These are phyloP conservation scores for Rhynchospora breviuscula DNA, from an alignment of 176 grass and related monocot genomes.

Conservation along the genomic window DNA sequence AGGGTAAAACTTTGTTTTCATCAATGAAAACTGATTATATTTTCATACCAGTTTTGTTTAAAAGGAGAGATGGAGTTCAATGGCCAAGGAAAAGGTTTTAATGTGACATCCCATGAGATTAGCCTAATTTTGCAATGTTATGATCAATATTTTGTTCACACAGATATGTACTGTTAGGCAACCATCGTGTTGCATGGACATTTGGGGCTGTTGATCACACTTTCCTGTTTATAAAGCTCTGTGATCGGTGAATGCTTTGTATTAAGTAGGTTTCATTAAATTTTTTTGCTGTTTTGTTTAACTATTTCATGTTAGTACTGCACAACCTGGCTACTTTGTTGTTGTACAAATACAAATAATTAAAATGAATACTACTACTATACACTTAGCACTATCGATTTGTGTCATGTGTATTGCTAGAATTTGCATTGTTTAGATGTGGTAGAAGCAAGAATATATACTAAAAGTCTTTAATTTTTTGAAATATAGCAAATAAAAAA, in stretches of 20 bases:
- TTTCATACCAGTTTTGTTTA: neutral
- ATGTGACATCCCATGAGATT: neutral
- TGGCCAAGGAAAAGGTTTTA: neutral
- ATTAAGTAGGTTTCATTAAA: neutral
- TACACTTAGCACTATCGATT: conserved; percentile 19
- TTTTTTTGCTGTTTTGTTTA: neutral
- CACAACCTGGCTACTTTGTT: neutral
- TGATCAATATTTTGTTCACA: neutral
- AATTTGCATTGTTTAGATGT: neutral
- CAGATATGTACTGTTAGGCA: conserved; percentile 87
- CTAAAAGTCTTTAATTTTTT: no score
- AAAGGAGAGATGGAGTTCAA: neutral
- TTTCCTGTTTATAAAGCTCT: neutral
- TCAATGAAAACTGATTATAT: neutral
- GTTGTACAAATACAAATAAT: neutral
- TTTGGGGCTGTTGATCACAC: conserved; percentile 69
- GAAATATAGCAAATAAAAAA: no score
- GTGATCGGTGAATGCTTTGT: neutral
- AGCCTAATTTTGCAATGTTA: neutral
- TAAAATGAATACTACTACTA: neutral
- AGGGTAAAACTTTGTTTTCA: neutral
- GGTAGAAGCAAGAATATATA: conserved; percentile 65
- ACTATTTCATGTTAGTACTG: neutral
- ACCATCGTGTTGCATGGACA: conserved; percentile 93
- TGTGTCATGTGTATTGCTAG: conserved; percentile 15